Percentiles rank a stretch among this genome's conserved stretches.
Evolutionary conservation across 306 rosid species (phyloP).

Genomic region (Morella rubra): DNA sequence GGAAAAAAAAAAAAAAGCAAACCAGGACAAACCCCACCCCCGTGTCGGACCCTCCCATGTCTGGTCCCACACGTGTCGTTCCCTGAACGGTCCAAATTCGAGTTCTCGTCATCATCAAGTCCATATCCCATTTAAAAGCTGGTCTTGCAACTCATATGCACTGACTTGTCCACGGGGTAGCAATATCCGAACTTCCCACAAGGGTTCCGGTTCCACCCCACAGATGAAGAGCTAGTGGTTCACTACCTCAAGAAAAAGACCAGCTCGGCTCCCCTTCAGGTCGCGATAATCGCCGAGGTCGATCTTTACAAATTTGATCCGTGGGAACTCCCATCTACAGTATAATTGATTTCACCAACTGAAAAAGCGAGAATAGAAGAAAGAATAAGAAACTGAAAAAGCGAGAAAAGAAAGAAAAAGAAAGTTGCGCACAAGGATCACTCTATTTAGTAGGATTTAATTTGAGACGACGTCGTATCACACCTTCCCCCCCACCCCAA

Average conservation of each 20-base stretch:
- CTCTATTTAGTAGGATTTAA: neutral
- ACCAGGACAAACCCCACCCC: slow-evolving; percentile 24
- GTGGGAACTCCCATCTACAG: slow-evolving; percentile 86
- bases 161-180: slow-evolving; percentile 66
- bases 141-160: slow-evolving; percentile 27
- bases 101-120: slow-evolving; percentile 58
- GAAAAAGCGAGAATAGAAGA: too few relatives aligned
- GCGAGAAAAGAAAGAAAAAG: slow-evolving; percentile 5
- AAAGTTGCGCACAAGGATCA: neutral
- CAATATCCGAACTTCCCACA: slow-evolving; percentile 83
- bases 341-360: neutral
- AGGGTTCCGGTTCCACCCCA: slow-evolving; percentile 94
- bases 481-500: too few relatives aligned
- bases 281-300: slow-evolving; percentile 82
- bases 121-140: slow-evolving; percentile 38
- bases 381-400: neutral
- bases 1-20: too few relatives aligned
- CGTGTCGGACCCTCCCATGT: slow-evolving; percentile 36
- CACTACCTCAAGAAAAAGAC: slow-evolving; percentile 87
- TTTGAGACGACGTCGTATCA: too few relatives aligned
- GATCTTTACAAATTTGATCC: slow-evolving; percentile 97
- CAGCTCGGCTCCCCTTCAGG: slow-evolving; percentile 65
- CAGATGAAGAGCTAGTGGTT: slow-evolving; percentile 93
- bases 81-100: slow-evolving; percentile 40
- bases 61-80: slow-evolving; percentile 6